phyloP scores from a whole-genome alignment of 495 filamentous ascomycete species.

The Penicillium taxi region DNA sequence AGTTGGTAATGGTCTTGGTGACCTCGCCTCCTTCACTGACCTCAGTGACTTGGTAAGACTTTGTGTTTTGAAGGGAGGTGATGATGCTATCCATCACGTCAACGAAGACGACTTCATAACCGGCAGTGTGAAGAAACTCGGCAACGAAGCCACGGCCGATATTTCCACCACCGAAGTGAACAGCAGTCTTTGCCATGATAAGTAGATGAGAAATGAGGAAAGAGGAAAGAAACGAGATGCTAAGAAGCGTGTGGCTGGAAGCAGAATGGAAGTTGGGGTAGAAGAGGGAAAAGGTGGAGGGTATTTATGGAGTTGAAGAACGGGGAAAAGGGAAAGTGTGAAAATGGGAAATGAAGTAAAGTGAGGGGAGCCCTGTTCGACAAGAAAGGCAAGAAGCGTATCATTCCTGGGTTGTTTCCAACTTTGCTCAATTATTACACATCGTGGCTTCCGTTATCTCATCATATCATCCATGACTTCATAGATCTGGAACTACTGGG shows the following conservation, averaged over 20 bases:
- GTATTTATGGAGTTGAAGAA: neutral
- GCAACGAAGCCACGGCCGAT: conserved; percentile 67
- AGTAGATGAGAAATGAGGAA: conserved; percentile 7
- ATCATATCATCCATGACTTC: conserved; percentile 26
- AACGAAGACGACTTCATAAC: conserved; percentile 90
- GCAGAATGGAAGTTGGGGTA: neutral
- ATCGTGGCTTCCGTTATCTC: conserved; percentile 3
- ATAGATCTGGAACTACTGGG: conserved; percentile 12
- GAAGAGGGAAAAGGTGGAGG: too few species aligned
- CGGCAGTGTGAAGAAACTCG: conserved; percentile 64
- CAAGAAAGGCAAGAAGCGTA: conserved; percentile 1
- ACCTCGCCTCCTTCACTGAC: conserved; percentile 78
- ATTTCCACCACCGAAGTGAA: conserved; percentile 93
- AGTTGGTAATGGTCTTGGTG: conserved; percentile 79
- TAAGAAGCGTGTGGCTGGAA: neutral
- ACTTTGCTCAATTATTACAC: neutral
- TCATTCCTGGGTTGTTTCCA: neutral
- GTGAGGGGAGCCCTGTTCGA: too few species aligned
- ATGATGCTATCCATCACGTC: conserved; percentile 84
- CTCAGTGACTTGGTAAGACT: conserved; percentile 84
- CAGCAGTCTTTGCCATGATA: conserved; percentile 67
- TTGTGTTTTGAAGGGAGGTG: conserved; percentile 59
- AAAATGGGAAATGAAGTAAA: neutral
- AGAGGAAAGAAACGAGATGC: conserved; percentile 1
- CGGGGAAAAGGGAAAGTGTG: neutral